A percentile compares a stretch with the other conserved stretches of the same genome.
Conservation (phyloP, 345 rosid species). For the Tarenaya hassleriana region DNA sequence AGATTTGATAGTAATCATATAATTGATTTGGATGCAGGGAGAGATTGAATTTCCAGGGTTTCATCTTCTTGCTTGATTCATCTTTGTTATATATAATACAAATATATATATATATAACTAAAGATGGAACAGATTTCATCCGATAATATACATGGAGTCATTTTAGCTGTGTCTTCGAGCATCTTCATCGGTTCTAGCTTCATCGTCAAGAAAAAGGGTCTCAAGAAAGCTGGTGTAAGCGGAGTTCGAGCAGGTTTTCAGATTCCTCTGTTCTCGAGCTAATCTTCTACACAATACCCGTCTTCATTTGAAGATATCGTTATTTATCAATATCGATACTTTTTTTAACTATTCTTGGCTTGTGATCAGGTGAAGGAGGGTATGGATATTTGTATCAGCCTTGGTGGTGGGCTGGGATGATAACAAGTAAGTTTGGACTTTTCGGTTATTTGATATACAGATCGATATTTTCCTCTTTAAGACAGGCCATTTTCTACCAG, state of each 20-base stretch:
- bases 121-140: constrained; percentile 42
- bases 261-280: too few species aligned
- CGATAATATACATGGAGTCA: constrained; percentile 71
- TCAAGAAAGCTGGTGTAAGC: constrained; percentile 50
- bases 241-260: constrained; percentile 69
- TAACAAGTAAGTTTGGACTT: constrained; percentile 45
- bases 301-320: too few species aligned
- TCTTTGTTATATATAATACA: constrained; percentile 23
- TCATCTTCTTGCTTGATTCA: constrained; percentile 20
- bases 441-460: constrained; percentile 3
- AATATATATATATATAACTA: constrained; percentile 12
- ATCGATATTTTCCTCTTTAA: neutral
- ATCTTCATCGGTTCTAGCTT: constrained; percentile 90
- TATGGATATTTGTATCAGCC: constrained; percentile 67
- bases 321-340: too few species aligned
- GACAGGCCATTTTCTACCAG: neutral
- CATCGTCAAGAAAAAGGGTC: constrained; percentile 87
- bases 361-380: constrained; percentile 58
- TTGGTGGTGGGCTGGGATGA: constrained; percentile 91
- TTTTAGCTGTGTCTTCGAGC: constrained; percentile 85
- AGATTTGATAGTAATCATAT: neutral
- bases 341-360: neutral
- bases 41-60: constrained; percentile 5
- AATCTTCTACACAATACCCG: too few species aligned
- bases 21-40: constrained; percentile 20